Evolutionary conservation across 441 rosid species (phyloP), one percentile per base, ranked within the genome.

Genomic region (Euphorbia schlechtendalii): DNA sequence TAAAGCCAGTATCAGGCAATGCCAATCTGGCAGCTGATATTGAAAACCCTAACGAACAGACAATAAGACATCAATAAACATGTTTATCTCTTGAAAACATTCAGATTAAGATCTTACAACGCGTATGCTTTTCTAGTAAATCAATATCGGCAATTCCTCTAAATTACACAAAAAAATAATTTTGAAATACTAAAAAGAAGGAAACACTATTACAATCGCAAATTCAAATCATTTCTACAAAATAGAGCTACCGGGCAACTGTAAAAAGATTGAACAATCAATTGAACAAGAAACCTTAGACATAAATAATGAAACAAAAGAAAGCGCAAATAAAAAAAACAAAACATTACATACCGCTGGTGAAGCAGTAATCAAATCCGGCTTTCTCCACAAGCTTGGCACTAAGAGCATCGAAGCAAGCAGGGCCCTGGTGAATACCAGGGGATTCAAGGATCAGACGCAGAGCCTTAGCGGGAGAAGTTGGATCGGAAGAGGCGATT

Each of bases 401-500:
- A 68, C 95, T 88, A 70, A 93, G 94, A 74, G 90, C 96, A 86
- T 93, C 95, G 78, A 85, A 93, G 72, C 97, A 93, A 67, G 96
- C 96, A 0, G 98, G 98, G 38, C 95, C 96, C 55, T 85, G 96
- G 79, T 86, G 96, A 71, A 86, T 71, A 40, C 97, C 97, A 0
- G 98, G 84, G n/a, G 73, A 78, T 22, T 90, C 78, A 54, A 90
- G 78, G 51, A 92, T 70, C 68, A 76, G 68, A 41, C 97, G 74
- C 24, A 92, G 84, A 24, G 77, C 72, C 73, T 74, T 87, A 20
- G 88, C 83, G 11, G 93, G 83, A 22, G 86, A 68, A 43, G 63
- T 70, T 48, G 59, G 52, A 25, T 36, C 46, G 0, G 69, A 40
- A 20, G 34, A 73, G 64, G 61, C 55, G 52, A 74, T 66, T 14